Percentiles rank a stretch among this genome's conserved stretches.
phyloP scores from a whole-genome alignment of 495 filamentous ascomycete genomes.

The Hyaloscypha finlandica region DNA sequence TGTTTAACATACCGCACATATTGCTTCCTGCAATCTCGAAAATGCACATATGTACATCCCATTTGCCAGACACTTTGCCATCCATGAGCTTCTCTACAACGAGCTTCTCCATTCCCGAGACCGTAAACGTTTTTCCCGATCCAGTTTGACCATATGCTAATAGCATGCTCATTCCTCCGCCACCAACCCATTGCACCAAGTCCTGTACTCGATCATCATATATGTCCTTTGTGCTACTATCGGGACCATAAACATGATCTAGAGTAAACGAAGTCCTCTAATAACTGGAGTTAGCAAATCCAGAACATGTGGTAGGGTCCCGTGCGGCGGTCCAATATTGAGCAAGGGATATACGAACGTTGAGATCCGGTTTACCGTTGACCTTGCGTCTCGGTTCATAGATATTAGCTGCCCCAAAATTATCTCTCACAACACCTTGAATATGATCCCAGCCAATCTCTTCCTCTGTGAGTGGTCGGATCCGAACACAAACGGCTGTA shows the following conservation, averaged over 20 bases:
- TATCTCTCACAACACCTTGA: constrained; percentile 10
- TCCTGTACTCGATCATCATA: constrained; percentile 33
- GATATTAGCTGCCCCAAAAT: neutral
- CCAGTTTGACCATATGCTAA: constrained; percentile 41
- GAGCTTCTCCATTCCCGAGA: constrained; percentile 23
- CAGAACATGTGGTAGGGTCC: no score
- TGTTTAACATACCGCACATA: neutral
- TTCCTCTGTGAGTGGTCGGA: constrained; percentile 20
- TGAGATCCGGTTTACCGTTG: constrained; percentile 17
- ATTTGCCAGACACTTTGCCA: constrained; percentile 28
- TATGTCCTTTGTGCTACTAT: constrained; percentile 29
- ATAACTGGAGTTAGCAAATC: neutral
- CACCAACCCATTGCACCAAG: constrained; percentile 37
- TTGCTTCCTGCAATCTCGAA: constrained; percentile 37
- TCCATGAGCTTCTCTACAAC: constrained; percentile 35
- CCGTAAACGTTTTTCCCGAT: constrained; percentile 35
- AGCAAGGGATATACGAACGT: neutral
- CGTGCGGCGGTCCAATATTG: no score
- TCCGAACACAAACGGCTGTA: constrained; percentile 17
- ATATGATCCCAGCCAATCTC: constrained; percentile 16
- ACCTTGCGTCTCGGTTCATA: constrained; percentile 22
- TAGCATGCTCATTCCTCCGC: constrained; percentile 36
- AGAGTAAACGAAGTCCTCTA: constrained; percentile 4
- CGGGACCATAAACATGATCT: constrained; percentile 28
- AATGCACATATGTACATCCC: constrained; percentile 35